Evolutionary conservation across 2,329 filamentous ascomycete genomes (phyloP), one percentile per base, ranked within the genome.

Genomic region (Diaporthe aspalathi): DNA sequence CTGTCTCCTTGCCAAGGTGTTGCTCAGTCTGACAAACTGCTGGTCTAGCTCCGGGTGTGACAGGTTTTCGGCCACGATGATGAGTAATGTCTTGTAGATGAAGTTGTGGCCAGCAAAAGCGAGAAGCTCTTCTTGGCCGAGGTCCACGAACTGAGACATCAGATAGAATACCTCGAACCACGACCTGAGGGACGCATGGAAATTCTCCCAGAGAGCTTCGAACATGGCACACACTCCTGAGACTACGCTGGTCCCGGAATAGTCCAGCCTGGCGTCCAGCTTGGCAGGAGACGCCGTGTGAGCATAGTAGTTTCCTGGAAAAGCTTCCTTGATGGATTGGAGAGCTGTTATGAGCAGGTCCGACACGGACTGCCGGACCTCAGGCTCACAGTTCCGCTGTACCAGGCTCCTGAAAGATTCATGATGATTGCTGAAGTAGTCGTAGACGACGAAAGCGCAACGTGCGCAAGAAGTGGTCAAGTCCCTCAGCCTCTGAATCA

Each of bases 161-260:
- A 92, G 86, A 16, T 88, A 87, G 77, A 95, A 95, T 71, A 92
- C 91, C 76, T 95, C 93, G 52, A 91, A 88, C 93, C 93, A 96
- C 3, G 92, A 88, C 70, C 90, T 88, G 35, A 89, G 82, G 56
- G 87, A 84, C 3, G 83, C 80, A 72, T 93, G 89, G 70, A 94
- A 89, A n/a, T 81, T 83, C 3, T 86, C 82, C 88, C 90, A 94
- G 4, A 93, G 79, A 27, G 84, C 79, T 38, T 84, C 82, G 63
- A 94, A 83, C 27, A 89, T 81, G 22, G 77, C 75, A 50, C 90
- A 79, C 5, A 82, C 79, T 2, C 79, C 77, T 32, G 79, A 76
- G 27, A 87, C 75, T 12, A 85, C 76, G 29, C 81, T 77, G 22
- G 80, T 76, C 35, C 80, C 80, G 45, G 78, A 77, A 2, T 81